These are phyloP conservation scores for Trichophyton rubrum DNA, from an alignment of 2,329 filamentous ascomycete species.

Conservation along the genomic window DNA sequence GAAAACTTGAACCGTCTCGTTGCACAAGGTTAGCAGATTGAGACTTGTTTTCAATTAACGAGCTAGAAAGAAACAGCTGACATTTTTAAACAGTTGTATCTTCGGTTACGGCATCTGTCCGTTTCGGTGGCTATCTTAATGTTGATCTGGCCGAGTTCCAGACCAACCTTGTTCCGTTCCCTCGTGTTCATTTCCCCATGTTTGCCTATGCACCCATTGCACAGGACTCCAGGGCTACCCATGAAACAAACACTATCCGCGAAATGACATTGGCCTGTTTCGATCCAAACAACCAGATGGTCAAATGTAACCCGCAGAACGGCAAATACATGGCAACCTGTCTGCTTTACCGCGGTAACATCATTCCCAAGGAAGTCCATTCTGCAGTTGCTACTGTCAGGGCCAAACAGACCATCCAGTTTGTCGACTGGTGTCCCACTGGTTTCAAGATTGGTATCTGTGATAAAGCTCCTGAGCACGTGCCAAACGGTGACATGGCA, in stretches of 20 bases:
- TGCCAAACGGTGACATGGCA: conserved; percentile 43
- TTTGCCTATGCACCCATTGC: conserved; percentile 55
- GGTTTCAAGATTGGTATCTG: conserved; percentile 59
- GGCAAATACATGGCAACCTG: conserved; percentile 60
- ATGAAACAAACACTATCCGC: conserved; percentile 90
- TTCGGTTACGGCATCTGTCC: conserved; percentile 52
- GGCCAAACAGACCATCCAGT: conserved; percentile 51
- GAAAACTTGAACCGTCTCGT: conserved; percentile 55
- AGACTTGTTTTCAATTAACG: background rate
- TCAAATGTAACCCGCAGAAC: conserved; percentile 53
- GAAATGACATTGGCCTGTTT: conserved; percentile 55
- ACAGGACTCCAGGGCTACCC: conserved; percentile 57
- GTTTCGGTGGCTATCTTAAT: conserved; percentile 55
- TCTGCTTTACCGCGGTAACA: conserved; percentile 54
- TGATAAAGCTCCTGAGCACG: conserved; percentile 46
- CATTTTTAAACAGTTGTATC: conserved; percentile 44
- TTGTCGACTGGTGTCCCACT: conserved; percentile 58
- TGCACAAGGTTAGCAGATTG: conserved; percentile 48
- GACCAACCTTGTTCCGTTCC: conserved; percentile 56
- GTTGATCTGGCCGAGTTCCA: conserved; percentile 59
- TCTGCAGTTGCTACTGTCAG: conserved; percentile 50
- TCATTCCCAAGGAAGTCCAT: conserved; percentile 50
- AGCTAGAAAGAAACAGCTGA: conserved; percentile 23
- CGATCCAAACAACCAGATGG: conserved; percentile 58
- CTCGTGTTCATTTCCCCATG: conserved; percentile 54